These are phyloP conservation scores for Thelephora ganbajun DNA, from an alignment of 768 basidiomycete species.

Conservation along the genomic window DNA sequence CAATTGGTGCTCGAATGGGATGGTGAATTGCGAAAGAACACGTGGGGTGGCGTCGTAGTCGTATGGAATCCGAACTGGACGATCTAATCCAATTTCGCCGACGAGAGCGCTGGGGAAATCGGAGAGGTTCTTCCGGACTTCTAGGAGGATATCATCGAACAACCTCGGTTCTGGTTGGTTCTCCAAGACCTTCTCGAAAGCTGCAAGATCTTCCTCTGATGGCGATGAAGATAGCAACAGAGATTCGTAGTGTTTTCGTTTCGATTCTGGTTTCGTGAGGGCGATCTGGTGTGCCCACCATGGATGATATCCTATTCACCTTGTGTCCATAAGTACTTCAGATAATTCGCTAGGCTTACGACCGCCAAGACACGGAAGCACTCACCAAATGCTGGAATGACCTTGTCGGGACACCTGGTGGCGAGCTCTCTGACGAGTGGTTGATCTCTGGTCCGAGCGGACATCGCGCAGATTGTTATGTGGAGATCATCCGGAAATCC, in stretches of 20 bases:
- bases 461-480: constrained; percentile 78
- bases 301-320: constrained; percentile 70
- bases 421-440: constrained; percentile 54
- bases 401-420: constrained; percentile 40
- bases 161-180: constrained; percentile 60
- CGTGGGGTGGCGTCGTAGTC: constrained; percentile 25
- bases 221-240: constrained; percentile 40
- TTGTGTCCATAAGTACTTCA: constrained; percentile 1
- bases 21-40: constrained; percentile 60
- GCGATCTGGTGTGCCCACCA: constrained; percentile 84
- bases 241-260: constrained; percentile 59
- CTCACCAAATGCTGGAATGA: constrained; percentile 81
- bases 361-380: neutral
- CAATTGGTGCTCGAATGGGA: constrained; percentile 72
- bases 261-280: constrained; percentile 25
- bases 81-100: constrained; percentile 90
- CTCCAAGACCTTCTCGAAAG: constrained; percentile 44
- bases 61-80: constrained; percentile 59
- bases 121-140: constrained; percentile 46
- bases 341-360: constrained; percentile 14
- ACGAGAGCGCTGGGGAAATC: constrained; percentile 63
- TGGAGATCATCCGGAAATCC: constrained; percentile 39
- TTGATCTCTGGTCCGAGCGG: constrained; percentile 55
- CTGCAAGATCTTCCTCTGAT: constrained; percentile 19
- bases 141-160: constrained; percentile 41